Evolutionary conservation across 2,329 filamentous ascomycete genomes (phyloP), one percentile per base, ranked within the genome.

Genomic region (Aspergillus unguis): DNA sequence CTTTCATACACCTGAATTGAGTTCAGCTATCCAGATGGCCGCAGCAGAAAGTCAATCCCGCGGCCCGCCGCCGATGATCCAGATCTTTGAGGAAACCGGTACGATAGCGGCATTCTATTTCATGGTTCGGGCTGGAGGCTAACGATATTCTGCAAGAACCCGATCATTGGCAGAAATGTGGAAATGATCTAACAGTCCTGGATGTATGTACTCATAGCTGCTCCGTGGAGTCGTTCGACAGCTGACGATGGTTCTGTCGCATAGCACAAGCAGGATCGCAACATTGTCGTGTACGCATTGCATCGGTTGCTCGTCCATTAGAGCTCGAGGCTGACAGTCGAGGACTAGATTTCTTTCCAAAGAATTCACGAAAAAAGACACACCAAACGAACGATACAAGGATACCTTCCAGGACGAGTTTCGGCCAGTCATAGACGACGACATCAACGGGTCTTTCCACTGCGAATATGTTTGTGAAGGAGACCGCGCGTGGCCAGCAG

Each of bases 381-480:
- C 10, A 6, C 41, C 27, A 1, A 5, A 44, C 17, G 17, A 17
- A 17, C 17, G 17, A 9, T 48, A 37, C 32, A 48, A 52, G 23
- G 8, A 4, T 5, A 23, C 27, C 1, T 52, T 52, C 32, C 50
- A 44, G n/a, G 37, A 48, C 9, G 50, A 43, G 11, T 62, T 61
- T 45, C 38, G 37, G 17, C 48, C 53, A 1, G 35, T 57, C 3
- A 43, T 60, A 29, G 33, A 35, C 11, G 49, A 42, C 10, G 60
- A 62, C 38, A 52, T 62, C n/a, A 62, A 62, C 26, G 60, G 60
- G n/a, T 52, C 53, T 5, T 58, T 60, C 36, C 42, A 54, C 33
- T 61, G 60, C 41, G 51, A 54, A 9, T 61, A 61, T 33, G 23
- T 40, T 11, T 35, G 45, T 6, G 40, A 49, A 27, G 44, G 52